These are phyloP conservation scores for Cydonia oblonga DNA, from an alignment of 331 rosid genomes.

Conservation along the genomic window DNA sequence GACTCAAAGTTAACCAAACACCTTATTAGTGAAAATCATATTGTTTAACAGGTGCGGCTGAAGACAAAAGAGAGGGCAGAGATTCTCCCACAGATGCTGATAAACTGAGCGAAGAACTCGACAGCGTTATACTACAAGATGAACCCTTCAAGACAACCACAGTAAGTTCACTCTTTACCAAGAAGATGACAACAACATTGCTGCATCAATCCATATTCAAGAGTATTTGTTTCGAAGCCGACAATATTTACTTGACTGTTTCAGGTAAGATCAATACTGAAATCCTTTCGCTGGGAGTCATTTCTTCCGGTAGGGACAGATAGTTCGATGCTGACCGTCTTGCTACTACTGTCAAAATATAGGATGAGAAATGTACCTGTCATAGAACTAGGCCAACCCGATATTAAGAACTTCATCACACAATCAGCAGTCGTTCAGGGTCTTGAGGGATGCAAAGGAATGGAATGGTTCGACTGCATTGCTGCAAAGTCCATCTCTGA, in stretches of 20 bases:
- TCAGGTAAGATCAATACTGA: conserved; percentile 58
- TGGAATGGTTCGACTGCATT: conserved; percentile 88
- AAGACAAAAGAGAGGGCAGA: conserved; percentile 38
- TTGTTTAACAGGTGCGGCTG: conserved; percentile 33
- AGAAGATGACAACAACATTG: not conserved
- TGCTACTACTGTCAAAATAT: conserved; percentile 79
- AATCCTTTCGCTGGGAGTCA: conserved; percentile 66
- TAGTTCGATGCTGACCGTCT: conserved; percentile 62
- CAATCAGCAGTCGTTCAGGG: conserved; percentile 91
- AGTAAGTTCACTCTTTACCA: conserved; percentile 31
- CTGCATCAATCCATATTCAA: no score
- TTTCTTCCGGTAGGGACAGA: conserved; percentile 61
- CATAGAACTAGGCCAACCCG: conserved; percentile 53
- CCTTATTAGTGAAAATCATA: not conserved
- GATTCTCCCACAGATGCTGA: conserved; percentile 57
- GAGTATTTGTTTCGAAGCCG: not conserved
- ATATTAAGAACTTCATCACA: conserved; percentile 65
- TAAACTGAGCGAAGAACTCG: conserved; percentile 50
- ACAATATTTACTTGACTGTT: conserved; percentile 9
- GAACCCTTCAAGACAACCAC: conserved; percentile 88
- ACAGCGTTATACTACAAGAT: conserved; percentile 61
- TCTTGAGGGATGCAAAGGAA: conserved; percentile 74
- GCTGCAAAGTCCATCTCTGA: conserved; percentile 45
- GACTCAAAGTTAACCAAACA: not conserved
- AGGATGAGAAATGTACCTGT: conserved; percentile 85